Conservation (phyloP, 371 early-diverging fungal species). For the Mortierella sp. region DNA sequence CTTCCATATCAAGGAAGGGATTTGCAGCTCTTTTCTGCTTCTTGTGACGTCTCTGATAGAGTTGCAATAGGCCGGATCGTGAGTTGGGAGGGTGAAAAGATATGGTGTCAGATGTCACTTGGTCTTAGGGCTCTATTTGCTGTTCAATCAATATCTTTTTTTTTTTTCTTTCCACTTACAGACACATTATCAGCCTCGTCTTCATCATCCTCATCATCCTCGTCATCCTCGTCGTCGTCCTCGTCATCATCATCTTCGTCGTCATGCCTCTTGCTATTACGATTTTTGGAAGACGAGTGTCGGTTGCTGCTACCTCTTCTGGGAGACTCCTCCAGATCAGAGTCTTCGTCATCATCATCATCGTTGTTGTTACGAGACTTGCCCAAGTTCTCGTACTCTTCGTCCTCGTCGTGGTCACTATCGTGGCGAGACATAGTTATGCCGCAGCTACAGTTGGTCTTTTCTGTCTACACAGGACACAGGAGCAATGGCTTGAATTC, state of each 20-base stretch:
- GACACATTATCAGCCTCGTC: conserved; percentile 60
- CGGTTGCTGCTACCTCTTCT: conserved; percentile 14
- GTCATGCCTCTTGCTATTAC: conserved; percentile 33
- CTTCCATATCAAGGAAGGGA: conserved; percentile 76
- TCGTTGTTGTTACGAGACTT: conserved; percentile 58
- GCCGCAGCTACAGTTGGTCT: neutral
- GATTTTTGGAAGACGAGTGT: conserved; percentile 17
- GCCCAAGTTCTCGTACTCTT: conserved; percentile 67
- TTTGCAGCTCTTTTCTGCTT: conserved; percentile 59
- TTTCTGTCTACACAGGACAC: neutral
- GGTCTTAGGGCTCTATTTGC: too few relatives aligned
- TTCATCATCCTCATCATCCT: conserved; percentile 64
- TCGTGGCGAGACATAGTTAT: conserved; percentile 55
- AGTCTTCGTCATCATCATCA: conserved; percentile 58
- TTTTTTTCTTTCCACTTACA: conserved; percentile 23
- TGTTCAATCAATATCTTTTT: neutral
- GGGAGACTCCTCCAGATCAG: conserved; percentile 34
- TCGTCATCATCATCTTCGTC: conserved; percentile 70
- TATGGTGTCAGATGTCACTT: neutral
- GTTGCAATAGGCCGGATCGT: neutral
- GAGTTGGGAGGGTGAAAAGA: neutral
- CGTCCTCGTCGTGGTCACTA: conserved; percentile 68
- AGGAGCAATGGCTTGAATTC: neutral
- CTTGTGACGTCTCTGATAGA: conserved; percentile 56
- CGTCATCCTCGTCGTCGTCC: conserved; percentile 67